Conservation (phyloP, 1,284 basidiomycete genomes). For the Inonotus hispidus region DNA sequence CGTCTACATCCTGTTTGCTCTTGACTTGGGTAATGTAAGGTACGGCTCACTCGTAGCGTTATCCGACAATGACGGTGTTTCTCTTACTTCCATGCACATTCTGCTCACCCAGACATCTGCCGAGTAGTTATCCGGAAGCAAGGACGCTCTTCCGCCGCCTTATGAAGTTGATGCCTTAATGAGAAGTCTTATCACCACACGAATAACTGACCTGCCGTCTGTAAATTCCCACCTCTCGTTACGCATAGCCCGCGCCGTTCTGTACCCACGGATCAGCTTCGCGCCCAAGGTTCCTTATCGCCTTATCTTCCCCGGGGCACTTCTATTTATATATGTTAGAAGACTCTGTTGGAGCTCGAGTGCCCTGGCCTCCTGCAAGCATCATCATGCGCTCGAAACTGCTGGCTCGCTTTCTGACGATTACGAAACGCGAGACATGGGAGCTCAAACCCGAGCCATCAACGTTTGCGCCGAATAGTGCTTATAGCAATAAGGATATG, state of each 20-base stretch:
- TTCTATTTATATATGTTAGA: neutral
- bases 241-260: too few relatives aligned
- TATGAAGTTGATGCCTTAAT: neutral
- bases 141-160: too few relatives aligned
- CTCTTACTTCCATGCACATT: too few relatives aligned
- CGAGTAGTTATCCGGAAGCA: too few relatives aligned
- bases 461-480: constrained; percentile 44
- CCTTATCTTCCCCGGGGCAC: neutral
- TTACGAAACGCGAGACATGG: constrained; percentile 32
- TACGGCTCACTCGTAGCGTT: too few relatives aligned
- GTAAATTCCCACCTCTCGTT: neutral
- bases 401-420: neutral
- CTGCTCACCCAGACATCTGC: too few relatives aligned
- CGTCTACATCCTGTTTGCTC: too few relatives aligned
- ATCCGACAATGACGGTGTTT: too few relatives aligned
- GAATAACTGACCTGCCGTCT: neutral
- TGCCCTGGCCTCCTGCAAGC: neutral
- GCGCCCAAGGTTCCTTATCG: neutral
- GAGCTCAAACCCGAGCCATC: constrained; percentile 42
- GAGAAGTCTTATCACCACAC: neutral
- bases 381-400: neutral
- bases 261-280: neutral
- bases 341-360: neutral
- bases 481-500: constrained; percentile 73
- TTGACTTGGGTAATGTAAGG: too few relatives aligned